These are phyloP conservation scores for Spizellomyces sp. DNA, from an alignment of 192 early-diverging fungal species.

Conservation along the genomic window DNA sequence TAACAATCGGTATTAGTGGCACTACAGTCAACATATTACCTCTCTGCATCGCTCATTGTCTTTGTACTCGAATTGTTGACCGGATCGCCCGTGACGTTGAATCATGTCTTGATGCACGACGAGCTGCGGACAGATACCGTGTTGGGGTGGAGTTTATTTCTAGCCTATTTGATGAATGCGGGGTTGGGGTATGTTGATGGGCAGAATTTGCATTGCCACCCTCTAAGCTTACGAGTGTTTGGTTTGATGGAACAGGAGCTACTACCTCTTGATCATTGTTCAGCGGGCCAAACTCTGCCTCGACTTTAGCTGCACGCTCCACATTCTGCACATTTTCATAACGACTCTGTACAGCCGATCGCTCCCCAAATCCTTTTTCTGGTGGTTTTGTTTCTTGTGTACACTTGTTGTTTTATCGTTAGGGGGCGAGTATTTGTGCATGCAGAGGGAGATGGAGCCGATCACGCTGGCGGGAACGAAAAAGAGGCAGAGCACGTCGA, in stretches of 20 bases:
- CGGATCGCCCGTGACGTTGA: slow-evolving; percentile 65
- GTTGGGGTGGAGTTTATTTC: slow-evolving; percentile 67
- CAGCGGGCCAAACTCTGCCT: slow-evolving; percentile 73
- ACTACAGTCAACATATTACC: slow-evolving; percentile 64
- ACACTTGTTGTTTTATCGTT: slow-evolving; percentile 64
- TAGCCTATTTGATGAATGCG: slow-evolving; percentile 70
- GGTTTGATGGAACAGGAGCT: slow-evolving; percentile 7
- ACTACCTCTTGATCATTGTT: slow-evolving; percentile 54
- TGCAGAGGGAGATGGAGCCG: slow-evolving; percentile 79
- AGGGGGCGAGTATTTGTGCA: slow-evolving; percentile 80
- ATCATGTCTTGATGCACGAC: slow-evolving; percentile 65
- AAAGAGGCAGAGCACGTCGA: slow-evolving; percentile 4
- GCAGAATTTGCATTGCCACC: neutral
- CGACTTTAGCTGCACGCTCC: slow-evolving; percentile 76
- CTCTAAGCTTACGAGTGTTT: neutral
- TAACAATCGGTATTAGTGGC: slow-evolving; percentile 31
- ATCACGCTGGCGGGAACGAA: slow-evolving; percentile 42
- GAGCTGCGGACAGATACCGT: slow-evolving; percentile 63
- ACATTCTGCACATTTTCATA: slow-evolving; percentile 67
- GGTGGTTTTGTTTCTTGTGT: slow-evolving; percentile 66
- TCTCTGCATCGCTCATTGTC: slow-evolving; percentile 53
- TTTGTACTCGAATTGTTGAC: slow-evolving; percentile 57
- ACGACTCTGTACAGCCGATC: slow-evolving; percentile 56
- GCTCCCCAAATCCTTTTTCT: slow-evolving; percentile 65
- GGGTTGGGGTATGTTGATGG: slow-evolving; percentile 47